Base-by-base conservation (phyloP, 2,329 filamentous ascomycete genomes). In the Aspergillus sp. region DNA sequence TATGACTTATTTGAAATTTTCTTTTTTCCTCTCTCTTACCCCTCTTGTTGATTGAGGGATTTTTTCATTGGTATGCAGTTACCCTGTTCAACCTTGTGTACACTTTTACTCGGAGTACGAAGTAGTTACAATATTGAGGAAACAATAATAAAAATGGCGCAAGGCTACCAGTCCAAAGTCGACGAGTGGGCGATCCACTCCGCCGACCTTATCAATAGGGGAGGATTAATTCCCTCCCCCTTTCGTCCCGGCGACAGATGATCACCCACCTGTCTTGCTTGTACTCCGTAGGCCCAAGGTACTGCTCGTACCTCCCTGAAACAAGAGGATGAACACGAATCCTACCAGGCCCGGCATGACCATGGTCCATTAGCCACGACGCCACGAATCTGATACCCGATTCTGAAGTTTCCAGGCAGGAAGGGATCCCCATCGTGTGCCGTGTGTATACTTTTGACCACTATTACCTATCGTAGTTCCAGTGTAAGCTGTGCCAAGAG, bases 331-430 rank as follows among this genome's bases (percentile, higher is more conserved):
- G 18, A 24, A 51, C n/a, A 51, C 18, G 14, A 16, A 16, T 31
- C 16, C 10, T 31, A n/a, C 24, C 29, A 51, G 22, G 46, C 20
- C 46, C 46, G 11, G 20, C 46, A 12, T 22, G 20, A 62, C 64
- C 65, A 52, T 63, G 63, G 55, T 58, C 58, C 58, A 46, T 61
- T 61, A 63, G 65, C 60, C 59, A 61, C 56, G 50, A 56, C 42
- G 59, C 50, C 59, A 59, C 53, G 42, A 50, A 29, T 51, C 51
- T 53, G 46, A 63, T 59, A 63, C 42, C 18, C 29, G 24, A 31
- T 2, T 31, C 18, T 26, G 9, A 1, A 26, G 20, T 18, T 22
- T 16, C 18, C n/a, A 22, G 4, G 32, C 32, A 39, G 32, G 32
- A 16, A 14, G 32, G 32, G 11, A 39, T 39, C 20, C 20, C 22